Base-by-base conservation (phyloP, 2,329 filamentous ascomycete species). In the Aureobasidium sp. region DNA sequence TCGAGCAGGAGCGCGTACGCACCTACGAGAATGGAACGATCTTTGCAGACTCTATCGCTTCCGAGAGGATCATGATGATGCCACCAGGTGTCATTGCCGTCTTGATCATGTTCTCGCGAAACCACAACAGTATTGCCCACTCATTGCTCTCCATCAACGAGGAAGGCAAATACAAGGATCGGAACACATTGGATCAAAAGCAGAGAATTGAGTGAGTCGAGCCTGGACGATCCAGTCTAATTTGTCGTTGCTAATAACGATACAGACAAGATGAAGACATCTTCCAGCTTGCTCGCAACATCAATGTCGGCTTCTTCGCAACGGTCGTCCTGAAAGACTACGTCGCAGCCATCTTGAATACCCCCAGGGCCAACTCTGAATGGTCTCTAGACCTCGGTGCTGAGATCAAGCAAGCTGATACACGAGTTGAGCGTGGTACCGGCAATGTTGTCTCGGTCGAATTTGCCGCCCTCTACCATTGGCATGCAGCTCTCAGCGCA, bases 271-370 rank as follows among this genome's bases (percentile, higher is more conserved):
- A 77, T 68, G 74, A 79, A 53, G 77, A 80, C 60, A 72, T 79
- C 62, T 80, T 80, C 67, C 78, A 80, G 63, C 66, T 78, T 14
- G 67, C 73, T 15, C 72, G 77, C 45, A 78, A 78, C 64, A 78
- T 79, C 66, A 79, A 78, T 61, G 76, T 78, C 19, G 77, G 76
- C 37, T 78, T 77, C 67, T 79, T 78, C 67, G 76, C 76, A 2
- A 72, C 75, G 0, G 75, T 78, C 4, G 76, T 79, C 1, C 64
- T 79, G 42, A 76, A 74, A 58, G 77, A 79, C 64, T 79, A 79
- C 63, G 77, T 79, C 19, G 71, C 74, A 5, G 74, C 76, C n/a
- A 79, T 79, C 66, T 68, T 79, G 48, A 78, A 78, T 63, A 77
- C 75, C 5, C 74, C 75, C 1, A 70, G 77, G 47, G 75, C 77